A percentile compares a stretch with the other conserved stretches of the same genome.
These are phyloP conservation scores for Dipodascopsis uninucleata DNA, from an alignment of 805 yeast species.

Conservation along the genomic window DNA sequence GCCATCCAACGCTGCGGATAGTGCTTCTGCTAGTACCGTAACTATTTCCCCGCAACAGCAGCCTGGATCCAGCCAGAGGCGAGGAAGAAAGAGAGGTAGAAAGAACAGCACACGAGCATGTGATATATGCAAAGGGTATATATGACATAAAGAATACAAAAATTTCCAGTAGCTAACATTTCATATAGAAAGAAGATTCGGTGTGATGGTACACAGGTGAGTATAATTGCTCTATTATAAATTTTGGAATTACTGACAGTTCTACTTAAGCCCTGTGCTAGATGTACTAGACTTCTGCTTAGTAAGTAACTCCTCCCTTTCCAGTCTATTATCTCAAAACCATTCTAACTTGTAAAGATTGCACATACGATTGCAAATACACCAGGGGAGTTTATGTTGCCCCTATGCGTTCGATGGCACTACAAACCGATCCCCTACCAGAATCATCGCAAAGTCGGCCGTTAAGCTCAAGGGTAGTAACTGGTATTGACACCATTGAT, in stretches of 20 bases:
- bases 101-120: slow-evolving; percentile 24
- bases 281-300: slow-evolving; percentile 8
- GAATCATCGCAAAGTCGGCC: neutral
- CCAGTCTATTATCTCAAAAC: neutral
- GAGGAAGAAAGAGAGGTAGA: slow-evolving; percentile 17
- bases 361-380: slow-evolving; percentile 17
- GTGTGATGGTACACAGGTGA: slow-evolving; percentile 16
- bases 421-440: slow-evolving; percentile 9
- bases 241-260: neutral
- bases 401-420: slow-evolving; percentile 13
- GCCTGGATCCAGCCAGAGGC: no score
- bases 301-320: slow-evolving; percentile 1
- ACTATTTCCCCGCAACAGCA: no score
- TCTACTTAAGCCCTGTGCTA: slow-evolving; percentile 11
- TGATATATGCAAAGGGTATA: slow-evolving; percentile 15
- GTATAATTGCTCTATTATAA: neutral
- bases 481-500: neutral
- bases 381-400: slow-evolving; percentile 16
- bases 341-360: slow-evolving; percentile 7
- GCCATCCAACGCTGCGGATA: no score
- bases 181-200: slow-evolving; percentile 3
- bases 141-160: slow-evolving; percentile 6
- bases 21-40: no score
- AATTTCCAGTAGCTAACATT: neutral
- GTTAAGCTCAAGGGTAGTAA: neutral